phyloP scores from a whole-genome alignment of 805 yeast species.

The Lipomyces mesembrius region DNA sequence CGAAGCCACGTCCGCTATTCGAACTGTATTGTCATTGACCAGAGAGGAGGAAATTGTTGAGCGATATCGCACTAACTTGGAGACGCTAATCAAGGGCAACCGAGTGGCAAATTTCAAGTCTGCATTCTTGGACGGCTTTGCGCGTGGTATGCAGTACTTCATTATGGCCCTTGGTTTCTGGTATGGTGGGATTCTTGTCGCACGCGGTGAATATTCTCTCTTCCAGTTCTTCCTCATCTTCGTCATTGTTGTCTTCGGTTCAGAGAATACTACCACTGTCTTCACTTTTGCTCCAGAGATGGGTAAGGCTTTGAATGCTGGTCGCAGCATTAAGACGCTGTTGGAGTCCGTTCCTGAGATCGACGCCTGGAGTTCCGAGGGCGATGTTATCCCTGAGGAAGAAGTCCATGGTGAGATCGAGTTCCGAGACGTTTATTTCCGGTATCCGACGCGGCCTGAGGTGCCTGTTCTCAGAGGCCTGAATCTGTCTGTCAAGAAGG shows the following conservation, averaged over 20 bases:
- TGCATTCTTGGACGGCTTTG: conserved; percentile 46
- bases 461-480: conserved; percentile 42
- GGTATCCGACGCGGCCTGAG: conserved; percentile 44
- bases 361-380: conserved; percentile 45
- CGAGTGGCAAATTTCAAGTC: conserved; percentile 39
- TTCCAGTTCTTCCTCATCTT: conserved; percentile 50
- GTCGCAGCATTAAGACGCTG: conserved; percentile 45
- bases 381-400: conserved; percentile 39
- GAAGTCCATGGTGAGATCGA: conserved; percentile 55
- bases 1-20: conserved; percentile 48
- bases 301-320: conserved; percentile 51
- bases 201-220: conserved; percentile 42
- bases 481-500: conserved; percentile 60
- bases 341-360: conserved; percentile 46
- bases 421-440: conserved; percentile 49
- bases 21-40: conserved; percentile 51
- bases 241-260: conserved; percentile 49
- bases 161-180: conserved; percentile 51
- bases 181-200: conserved; percentile 49
- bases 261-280: conserved; percentile 50
- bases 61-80: conserved; percentile 40
- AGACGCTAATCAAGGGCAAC: conserved; percentile 44
- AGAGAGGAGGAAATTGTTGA: conserved; percentile 50
- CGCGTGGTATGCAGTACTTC: conserved; percentile 51
- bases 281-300: conserved; percentile 53